Base-by-base conservation (phyloP, 805 yeast species). In the Phaffomyces thermotolerans region DNA sequence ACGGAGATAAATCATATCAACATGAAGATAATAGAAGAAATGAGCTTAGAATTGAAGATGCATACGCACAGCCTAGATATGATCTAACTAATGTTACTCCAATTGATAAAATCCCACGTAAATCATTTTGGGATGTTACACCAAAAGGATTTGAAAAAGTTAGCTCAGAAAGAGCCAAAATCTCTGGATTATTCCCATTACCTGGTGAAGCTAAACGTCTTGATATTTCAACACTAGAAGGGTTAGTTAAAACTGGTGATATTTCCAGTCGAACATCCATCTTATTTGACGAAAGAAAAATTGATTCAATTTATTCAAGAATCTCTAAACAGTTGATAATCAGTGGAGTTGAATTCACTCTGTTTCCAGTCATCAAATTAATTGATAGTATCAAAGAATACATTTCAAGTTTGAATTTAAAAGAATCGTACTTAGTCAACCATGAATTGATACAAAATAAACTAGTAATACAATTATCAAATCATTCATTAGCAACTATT, bases 111-210 rank as follows among this genome's bases (percentile, higher is more conserved):
- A 59, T 84, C n/a, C 64, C 66, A 39, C 66, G 81, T 12, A 54
- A 63, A 12, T 69, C 86, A 0, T 64, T 69, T 39, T 87, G 95
- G 95, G 93, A 86, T 40, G 65, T 75, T 22, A 70, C 72, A 30
- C 89, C 95, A 1, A 68, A 69, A 48, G 91, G 87, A 0, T 83
- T 83, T 57, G 93, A 85, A 54, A 73, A 75, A 7, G 79, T 84
- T 1, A 73, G 84, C 2, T 84, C 93, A 0, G 85, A 80, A 48
- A 69, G 82, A 47, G 95, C 93, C 6, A 88, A 87, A 54, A 64
- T 84, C 15, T 75, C 87, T 2, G 95, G 95, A 0, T 60, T 85
- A 3, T 88, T 87, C 54, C 87, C 90, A 3, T 66, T 76, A 15
- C 91, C 93, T 1, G 89, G 89, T 4, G 72, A 69, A 49, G 79